Conservation (phyloP, 2,329 filamentous ascomycete species). For the Elsinoe batatas region DNA sequence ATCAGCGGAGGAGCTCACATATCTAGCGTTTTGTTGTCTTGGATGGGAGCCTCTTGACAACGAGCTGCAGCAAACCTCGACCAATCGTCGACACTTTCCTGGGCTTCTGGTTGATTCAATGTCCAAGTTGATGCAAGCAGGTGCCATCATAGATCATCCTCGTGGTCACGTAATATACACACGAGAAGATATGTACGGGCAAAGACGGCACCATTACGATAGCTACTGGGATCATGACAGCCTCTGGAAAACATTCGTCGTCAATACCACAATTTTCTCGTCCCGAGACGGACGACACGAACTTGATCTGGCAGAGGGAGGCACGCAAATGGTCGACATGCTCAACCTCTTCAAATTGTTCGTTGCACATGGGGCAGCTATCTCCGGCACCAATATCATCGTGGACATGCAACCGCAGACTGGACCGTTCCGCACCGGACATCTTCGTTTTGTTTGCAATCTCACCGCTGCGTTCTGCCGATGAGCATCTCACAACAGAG, state of each 20-base stretch:
- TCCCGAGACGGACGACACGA: not conserved
- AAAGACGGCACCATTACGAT: not conserved
- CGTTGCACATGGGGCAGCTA: not conserved
- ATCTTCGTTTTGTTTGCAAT: not conserved
- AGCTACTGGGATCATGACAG: not conserved
- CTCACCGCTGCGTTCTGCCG: not conserved
- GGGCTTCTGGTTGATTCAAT: not conserved
- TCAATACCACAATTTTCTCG: not conserved
- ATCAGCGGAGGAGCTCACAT: not conserved
- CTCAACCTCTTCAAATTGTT: not conserved
- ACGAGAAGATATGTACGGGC: not conserved
- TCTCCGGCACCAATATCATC: not conserved
- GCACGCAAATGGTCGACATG: not conserved
- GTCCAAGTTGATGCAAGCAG: not conserved
- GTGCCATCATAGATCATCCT: not conserved
- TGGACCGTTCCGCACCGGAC: not conserved
- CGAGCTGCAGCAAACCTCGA: no score
- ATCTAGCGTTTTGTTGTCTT: not conserved
- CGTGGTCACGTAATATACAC: not conserved
- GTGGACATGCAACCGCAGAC: not conserved
- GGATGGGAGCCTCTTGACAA: not conserved
- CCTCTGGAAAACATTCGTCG: not conserved
- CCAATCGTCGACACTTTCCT: not conserved
- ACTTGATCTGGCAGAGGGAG: not conserved
- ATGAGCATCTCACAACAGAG: not conserved